Conservation (phyloP, 2,329 filamentous ascomycete genomes). For the Ophiocordyceps camponoti-rufipedis region DNA sequence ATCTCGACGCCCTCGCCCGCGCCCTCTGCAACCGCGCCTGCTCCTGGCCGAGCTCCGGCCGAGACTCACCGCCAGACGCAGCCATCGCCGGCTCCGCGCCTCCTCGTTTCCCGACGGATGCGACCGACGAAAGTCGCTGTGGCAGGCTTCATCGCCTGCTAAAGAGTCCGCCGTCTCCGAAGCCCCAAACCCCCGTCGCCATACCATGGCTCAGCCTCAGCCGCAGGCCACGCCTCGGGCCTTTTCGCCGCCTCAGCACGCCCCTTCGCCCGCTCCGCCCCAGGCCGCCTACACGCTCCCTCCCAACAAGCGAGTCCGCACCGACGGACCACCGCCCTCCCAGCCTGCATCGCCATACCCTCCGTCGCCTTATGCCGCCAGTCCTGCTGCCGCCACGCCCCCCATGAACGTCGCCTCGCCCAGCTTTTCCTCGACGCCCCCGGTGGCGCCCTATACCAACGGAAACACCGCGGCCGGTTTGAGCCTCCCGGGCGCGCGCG, state of each 20-base stretch:
- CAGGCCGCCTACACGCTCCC: slow-evolving; percentile 39
- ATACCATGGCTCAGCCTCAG: slow-evolving; percentile 42
- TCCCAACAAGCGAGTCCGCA: slow-evolving; percentile 44
- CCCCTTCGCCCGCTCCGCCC: slow-evolving; percentile 40
- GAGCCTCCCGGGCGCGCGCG: slow-evolving; percentile 16
- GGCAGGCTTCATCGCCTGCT: slow-evolving; percentile 32
- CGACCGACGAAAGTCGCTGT: slow-evolving; percentile 23
- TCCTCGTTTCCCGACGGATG: slow-evolving; percentile 21
- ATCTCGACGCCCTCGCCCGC: slow-evolving; percentile 7
- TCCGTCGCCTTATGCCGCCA: slow-evolving; percentile 29
- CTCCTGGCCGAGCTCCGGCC: background rate
- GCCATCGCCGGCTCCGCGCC: background rate
- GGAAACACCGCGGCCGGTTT: slow-evolving; percentile 17
- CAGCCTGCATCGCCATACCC: slow-evolving; percentile 47
- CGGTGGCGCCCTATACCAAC: slow-evolving; percentile 19
- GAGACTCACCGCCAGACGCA: background rate
- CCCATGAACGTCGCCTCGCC: slow-evolving; percentile 18
- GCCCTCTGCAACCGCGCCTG: slow-evolving; percentile 4
- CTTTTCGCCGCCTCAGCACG: slow-evolving; percentile 45
- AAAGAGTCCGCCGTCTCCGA: slow-evolving; percentile 6
- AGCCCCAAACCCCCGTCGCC: slow-evolving; percentile 1
- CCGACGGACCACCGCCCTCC: slow-evolving; percentile 43
- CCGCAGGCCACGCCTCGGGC: slow-evolving; percentile 29
- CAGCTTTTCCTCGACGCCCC: slow-evolving; percentile 15
- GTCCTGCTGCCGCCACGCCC: slow-evolving; percentile 24